Conservation (phyloP, 495 filamentous ascomycete genomes). For the Aspergillus sparsus region DNA sequence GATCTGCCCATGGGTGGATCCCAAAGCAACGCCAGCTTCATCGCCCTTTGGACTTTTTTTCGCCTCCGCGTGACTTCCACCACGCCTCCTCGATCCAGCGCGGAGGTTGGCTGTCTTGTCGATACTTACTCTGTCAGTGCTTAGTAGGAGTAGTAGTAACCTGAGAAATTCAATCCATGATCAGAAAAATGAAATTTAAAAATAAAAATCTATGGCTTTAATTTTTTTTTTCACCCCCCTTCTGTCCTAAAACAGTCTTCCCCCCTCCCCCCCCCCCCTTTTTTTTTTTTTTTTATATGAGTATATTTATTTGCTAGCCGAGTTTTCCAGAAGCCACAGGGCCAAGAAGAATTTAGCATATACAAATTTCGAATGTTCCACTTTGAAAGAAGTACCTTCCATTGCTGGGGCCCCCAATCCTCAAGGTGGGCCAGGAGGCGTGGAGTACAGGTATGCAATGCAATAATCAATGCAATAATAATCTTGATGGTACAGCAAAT, state of each 20-base stretch:
- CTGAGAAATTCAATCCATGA: slow-evolving; percentile 1
- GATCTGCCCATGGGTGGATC: slow-evolving; percentile 21
- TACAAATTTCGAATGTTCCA: background rate
- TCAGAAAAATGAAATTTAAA: background rate
- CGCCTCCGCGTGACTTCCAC: slow-evolving; percentile 27
- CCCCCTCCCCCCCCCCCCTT: background rate
- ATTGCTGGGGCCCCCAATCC: background rate
- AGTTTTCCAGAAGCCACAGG: slow-evolving; percentile 13
- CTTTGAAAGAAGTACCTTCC: background rate
- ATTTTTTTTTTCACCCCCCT: background rate
- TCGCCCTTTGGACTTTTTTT: slow-evolving; percentile 17
- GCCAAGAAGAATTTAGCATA: background rate
- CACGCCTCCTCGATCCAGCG: slow-evolving; percentile 5
- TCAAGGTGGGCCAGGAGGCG: background rate
- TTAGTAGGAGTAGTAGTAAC: background rate
- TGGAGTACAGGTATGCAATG: slow-evolving; percentile 3
- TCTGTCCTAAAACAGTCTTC: background rate
- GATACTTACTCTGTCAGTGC: slow-evolving; percentile 6
- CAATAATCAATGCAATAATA: slow-evolving; percentile 19
- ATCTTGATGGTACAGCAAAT: slow-evolving; percentile 5
- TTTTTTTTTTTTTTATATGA: background rate
- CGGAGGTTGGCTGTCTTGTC: background rate
- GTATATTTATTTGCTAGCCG: slow-evolving; percentile 5
- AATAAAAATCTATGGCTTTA: background rate
- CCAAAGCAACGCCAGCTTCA: slow-evolving; percentile 8